phyloP scores from a whole-genome alignment of 805 yeast species.

The Metschnikowia shivogae region DNA sequence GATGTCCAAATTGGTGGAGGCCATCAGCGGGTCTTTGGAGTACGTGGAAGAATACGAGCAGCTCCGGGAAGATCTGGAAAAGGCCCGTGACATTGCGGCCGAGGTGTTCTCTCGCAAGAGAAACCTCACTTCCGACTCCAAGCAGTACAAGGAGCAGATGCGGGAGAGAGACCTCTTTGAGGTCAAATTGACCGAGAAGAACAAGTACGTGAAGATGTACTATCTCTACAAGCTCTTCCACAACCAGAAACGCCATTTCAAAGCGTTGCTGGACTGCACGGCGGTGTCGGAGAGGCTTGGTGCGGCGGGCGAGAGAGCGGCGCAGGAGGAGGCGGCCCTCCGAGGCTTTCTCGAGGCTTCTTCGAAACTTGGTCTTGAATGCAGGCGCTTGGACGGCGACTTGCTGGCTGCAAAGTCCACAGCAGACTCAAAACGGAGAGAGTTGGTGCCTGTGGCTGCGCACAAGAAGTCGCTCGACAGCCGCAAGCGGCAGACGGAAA shows the following conservation, averaged over 20 bases:
- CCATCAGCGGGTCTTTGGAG: slow-evolving; percentile 77
- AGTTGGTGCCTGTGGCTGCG: slow-evolving; percentile 59
- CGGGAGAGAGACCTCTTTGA: slow-evolving; percentile 67
- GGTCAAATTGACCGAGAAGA: slow-evolving; percentile 46
- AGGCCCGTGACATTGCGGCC: slow-evolving; percentile 60
- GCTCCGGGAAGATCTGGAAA: slow-evolving; percentile 59
- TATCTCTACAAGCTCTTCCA: slow-evolving; percentile 66
- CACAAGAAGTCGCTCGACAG: slow-evolving; percentile 46
- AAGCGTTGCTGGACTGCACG: slow-evolving; percentile 30
- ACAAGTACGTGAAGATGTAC: slow-evolving; percentile 42
- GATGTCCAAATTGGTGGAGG: slow-evolving; percentile 70
- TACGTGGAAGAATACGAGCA: slow-evolving; percentile 61
- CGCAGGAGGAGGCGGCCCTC: slow-evolving; percentile 25
- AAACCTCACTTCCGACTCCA: slow-evolving; percentile 66
- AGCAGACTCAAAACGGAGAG: slow-evolving; percentile 44
- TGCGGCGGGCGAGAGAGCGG: slow-evolving; percentile 21
- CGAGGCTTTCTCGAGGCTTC: slow-evolving; percentile 34
- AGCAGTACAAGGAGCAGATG: slow-evolving; percentile 72
- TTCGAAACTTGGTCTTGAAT: slow-evolving; percentile 42
- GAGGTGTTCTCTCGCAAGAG: slow-evolving; percentile 65
- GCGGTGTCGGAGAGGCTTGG: slow-evolving; percentile 9
- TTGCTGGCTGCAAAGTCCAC: slow-evolving; percentile 33
- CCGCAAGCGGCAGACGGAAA: slow-evolving; percentile 44
- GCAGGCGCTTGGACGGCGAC: slow-evolving; percentile 37
- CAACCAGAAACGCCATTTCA: slow-evolving; percentile 42